These are phyloP conservation scores for Cordyceps fumosorosea DNA, from an alignment of 2,329 filamentous ascomycete species.

Conservation along the genomic window DNA sequence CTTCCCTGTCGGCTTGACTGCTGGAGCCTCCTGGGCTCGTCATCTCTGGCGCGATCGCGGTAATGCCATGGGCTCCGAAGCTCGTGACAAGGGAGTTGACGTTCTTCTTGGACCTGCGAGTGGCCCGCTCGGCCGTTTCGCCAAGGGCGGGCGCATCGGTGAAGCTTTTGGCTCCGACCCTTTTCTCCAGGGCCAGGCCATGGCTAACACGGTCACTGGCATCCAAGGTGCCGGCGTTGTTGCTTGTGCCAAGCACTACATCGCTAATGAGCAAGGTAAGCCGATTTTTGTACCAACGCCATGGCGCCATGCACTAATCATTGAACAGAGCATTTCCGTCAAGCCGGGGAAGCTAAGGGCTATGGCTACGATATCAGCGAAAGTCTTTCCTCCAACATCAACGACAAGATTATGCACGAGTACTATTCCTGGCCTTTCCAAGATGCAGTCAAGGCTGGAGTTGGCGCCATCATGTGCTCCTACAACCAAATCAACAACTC, in stretches of 20 bases:
- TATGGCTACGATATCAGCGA: conserved; percentile 57
- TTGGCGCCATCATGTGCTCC: conserved; percentile 58
- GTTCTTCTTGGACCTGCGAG: conserved; percentile 53
- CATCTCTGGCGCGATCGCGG: conserved; percentile 52
- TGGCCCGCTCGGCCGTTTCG: conserved; percentile 41
- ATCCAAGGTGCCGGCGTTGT: conserved; percentile 79
- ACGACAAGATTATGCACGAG: conserved; percentile 70
- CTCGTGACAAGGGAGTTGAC: conserved; percentile 70
- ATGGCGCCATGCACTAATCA: conserved; percentile 3
- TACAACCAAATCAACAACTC: conserved; percentile 79
- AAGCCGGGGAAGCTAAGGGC: conserved; percentile 46
- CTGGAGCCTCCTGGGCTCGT: conserved; percentile 78
- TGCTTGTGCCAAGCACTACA: conserved; percentile 74
- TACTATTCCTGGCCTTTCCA: conserved; percentile 74
- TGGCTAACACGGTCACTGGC: conserved; percentile 67
- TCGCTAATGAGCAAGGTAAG: conserved; percentile 61
- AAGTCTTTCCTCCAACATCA: conserved; percentile 53
- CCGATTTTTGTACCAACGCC: background rate
- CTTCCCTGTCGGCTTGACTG: conserved; percentile 71
- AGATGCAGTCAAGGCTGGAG: conserved; percentile 62
- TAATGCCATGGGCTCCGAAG: conserved; percentile 50
- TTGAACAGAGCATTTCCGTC: conserved; percentile 62
- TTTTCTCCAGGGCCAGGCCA: conserved; percentile 64
- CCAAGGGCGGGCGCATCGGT: conserved; percentile 52
- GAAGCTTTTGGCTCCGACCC: conserved; percentile 66